Percentiles rank a stretch among this genome's conserved stretches.
These are phyloP conservation scores for Aspergillus indologenus DNA, from an alignment of 495 filamentous ascomycete genomes.

Conservation along the genomic window DNA sequence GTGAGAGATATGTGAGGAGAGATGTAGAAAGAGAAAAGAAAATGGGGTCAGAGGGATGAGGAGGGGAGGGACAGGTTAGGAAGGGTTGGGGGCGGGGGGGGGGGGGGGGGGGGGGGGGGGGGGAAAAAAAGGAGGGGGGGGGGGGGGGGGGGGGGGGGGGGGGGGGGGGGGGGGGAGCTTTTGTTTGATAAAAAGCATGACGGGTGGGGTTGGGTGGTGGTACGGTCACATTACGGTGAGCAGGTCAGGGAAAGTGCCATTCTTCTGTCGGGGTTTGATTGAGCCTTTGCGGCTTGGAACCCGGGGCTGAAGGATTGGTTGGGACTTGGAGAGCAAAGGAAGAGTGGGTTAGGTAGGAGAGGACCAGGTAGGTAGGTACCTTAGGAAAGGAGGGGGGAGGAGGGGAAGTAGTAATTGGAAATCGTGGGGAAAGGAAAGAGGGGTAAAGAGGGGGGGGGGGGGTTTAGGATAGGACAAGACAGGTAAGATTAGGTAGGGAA, in stretches of 20 bases:
- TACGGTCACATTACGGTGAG: conserved; percentile 3
- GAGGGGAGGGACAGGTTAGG: conserved; percentile 12
- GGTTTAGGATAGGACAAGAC: neutral
- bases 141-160: conserved; percentile 12
- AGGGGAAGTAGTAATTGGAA: conserved; percentile 12
- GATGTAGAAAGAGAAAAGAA: conserved; percentile 19
- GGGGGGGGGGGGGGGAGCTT: neutral
- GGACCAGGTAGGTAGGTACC: no score
- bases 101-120: conserved; percentile 1
- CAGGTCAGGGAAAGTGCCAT: conserved; percentile 6
- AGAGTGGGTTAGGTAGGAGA: no score
- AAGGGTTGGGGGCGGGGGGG: conserved; percentile 10
- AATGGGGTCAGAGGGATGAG: conserved; percentile 18
- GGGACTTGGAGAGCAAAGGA: no score
- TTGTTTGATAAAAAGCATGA: neutral
- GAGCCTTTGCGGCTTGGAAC: no score
- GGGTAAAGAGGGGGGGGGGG: neutral
- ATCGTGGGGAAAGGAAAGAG: conserved; percentile 20
- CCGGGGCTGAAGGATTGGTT: no score
- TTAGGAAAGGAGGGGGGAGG: conserved; percentile 17
- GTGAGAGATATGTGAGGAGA: conserved; percentile 14
- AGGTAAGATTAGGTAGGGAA: neutral
- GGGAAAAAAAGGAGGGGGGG: no score
- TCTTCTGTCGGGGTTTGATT: neutral
- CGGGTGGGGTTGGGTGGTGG: conserved; percentile 4